phyloP scores from a whole-genome alignment of 768 basidiomycete species.

The Phylloporus arenicola region DNA sequence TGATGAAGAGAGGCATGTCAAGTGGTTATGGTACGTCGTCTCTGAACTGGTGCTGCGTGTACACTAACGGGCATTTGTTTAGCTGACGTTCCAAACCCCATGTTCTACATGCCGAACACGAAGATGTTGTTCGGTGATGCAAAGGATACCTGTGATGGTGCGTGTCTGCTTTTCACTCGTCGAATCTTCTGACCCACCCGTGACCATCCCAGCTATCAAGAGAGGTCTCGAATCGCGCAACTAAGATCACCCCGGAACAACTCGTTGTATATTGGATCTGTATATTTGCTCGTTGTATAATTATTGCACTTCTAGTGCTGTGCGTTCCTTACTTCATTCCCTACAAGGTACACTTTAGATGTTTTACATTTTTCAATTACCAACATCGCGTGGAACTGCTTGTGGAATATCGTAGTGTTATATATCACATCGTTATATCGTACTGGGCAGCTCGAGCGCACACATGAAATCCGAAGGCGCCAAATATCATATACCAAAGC shows the following conservation, averaged over 20 bases:
- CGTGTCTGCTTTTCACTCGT: slow-evolving; percentile 8
- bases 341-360: neutral
- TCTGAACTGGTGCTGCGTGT: neutral
- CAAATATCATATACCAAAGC: slow-evolving; percentile 20
- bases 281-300: slow-evolving; percentile 20
- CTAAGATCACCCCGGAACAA: slow-evolving; percentile 6
- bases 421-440: slow-evolving; percentile 27
- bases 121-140: slow-evolving; percentile 93
- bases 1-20: slow-evolving; percentile 90
- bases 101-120: slow-evolving; percentile 89
- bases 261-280: slow-evolving; percentile 10
- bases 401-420: slow-evolving; percentile 21
- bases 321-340: neutral
- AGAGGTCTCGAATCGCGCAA: slow-evolving; percentile 45
- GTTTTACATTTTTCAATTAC: slow-evolving; percentile 7
- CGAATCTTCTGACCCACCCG: neutral
- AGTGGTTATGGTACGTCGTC: slow-evolving; percentile 69
- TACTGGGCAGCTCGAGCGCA: slow-evolving; percentile 10
- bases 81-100: slow-evolving; percentile 90
- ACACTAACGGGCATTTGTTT: slow-evolving; percentile 3
- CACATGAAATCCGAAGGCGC: slow-evolving; percentile 12
- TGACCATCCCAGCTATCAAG: slow-evolving; percentile 46
- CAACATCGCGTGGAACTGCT: slow-evolving; percentile 4
- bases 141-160: slow-evolving; percentile 85
- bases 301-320: neutral